phyloP scores from a whole-genome alignment of 805 yeast genomes.

The Candida boidinii region DNA sequence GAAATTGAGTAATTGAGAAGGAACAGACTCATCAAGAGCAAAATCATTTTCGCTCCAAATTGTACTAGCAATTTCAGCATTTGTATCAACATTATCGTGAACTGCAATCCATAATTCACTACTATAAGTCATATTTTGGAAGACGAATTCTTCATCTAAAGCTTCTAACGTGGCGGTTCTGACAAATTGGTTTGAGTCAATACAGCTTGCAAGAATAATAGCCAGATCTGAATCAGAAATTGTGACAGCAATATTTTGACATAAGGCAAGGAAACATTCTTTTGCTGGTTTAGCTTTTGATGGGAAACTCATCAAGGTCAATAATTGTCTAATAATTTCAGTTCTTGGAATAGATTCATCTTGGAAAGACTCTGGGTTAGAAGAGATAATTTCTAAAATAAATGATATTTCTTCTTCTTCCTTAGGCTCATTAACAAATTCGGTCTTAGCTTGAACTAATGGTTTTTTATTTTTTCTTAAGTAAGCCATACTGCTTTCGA shows the following conservation, averaged over 20 bases:
- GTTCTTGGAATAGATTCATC: slow-evolving; percentile 63
- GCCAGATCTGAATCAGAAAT: slow-evolving; percentile 48
- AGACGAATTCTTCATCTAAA: slow-evolving; percentile 73
- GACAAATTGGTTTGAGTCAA: slow-evolving; percentile 62
- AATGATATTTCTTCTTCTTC: slow-evolving; percentile 80
- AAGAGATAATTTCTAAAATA: slow-evolving; percentile 65
- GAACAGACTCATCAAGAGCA: slow-evolving; percentile 35
- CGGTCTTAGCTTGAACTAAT: slow-evolving; percentile 41
- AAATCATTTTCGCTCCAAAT: slow-evolving; percentile 75
- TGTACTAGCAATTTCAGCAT: slow-evolving; percentile 59
- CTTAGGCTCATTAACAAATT: slow-evolving; percentile 74
- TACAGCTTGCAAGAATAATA: slow-evolving; percentile 44
- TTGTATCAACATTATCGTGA: slow-evolving; percentile 61
- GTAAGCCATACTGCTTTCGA: slow-evolving; percentile 55
- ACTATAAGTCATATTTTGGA: slow-evolving; percentile 33
- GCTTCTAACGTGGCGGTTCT: slow-evolving; percentile 76
- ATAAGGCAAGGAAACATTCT: slow-evolving; percentile 71
- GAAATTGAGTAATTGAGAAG: slow-evolving; percentile 38
- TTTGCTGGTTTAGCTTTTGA: slow-evolving; percentile 74
- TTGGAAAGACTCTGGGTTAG: slow-evolving; percentile 61
- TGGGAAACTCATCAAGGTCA: slow-evolving; percentile 63
- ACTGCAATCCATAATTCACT: slow-evolving; percentile 72
- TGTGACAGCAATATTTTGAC: slow-evolving; percentile 67
- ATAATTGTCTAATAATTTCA: slow-evolving; percentile 49
- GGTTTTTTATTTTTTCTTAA: slow-evolving; percentile 46